A percentile compares a stretch with the other conserved stretches of the same genome.
Evolutionary conservation across 2,329 filamentous ascomycete species (phyloP).

Genomic region (Chaetomium strumarium): DNA sequence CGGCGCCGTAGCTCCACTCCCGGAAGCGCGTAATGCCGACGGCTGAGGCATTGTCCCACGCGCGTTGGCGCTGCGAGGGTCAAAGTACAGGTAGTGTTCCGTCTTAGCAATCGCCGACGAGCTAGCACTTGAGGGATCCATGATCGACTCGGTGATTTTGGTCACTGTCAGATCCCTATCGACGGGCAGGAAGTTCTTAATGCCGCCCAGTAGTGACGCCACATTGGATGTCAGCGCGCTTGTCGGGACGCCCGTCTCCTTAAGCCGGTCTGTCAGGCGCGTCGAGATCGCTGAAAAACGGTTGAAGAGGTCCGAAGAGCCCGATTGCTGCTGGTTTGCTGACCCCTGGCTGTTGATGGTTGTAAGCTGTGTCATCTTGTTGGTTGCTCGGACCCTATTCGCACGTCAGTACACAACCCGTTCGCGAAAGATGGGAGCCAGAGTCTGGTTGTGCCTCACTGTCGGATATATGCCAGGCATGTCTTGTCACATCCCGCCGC

Average conservation of each 20-base stretch:
- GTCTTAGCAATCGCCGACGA: slow-evolving; percentile 93
- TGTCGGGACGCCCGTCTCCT: slow-evolving; percentile 75
- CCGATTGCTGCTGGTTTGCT: slow-evolving; percentile 51
- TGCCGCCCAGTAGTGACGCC: slow-evolving; percentile 87
- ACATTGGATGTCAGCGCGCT: slow-evolving; percentile 70
- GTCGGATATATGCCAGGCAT: slow-evolving; percentile 78
- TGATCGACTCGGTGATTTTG: slow-evolving; percentile 95
- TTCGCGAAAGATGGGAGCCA: slow-evolving; percentile 1
- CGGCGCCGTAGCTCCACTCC: slow-evolving; percentile 33
- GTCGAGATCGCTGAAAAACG: slow-evolving; percentile 90
- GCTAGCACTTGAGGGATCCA: slow-evolving; percentile 87
- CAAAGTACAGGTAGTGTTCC: slow-evolving; percentile 95
- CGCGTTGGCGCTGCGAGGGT: slow-evolving; percentile 87
- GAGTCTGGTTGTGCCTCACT: slow-evolving; percentile 48
- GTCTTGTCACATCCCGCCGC: slow-evolving; percentile 69
- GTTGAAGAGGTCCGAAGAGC: slow-evolving; percentile 76
- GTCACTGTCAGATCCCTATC: slow-evolving; percentile 95
- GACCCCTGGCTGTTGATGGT: slow-evolving; percentile 73
- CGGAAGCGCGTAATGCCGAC: slow-evolving; percentile 49
- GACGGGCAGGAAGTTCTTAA: slow-evolving; percentile 96
- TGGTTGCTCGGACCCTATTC: slow-evolving; percentile 76
- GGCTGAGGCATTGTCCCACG: slow-evolving; percentile 85
- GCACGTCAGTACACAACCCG: background rate
- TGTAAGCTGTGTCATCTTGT: slow-evolving; percentile 96
- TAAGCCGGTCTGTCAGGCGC: slow-evolving; percentile 86